Evolutionary conservation across 208 protist genomes (phyloP).

Genomic region (Leishmania tropica): DNA sequence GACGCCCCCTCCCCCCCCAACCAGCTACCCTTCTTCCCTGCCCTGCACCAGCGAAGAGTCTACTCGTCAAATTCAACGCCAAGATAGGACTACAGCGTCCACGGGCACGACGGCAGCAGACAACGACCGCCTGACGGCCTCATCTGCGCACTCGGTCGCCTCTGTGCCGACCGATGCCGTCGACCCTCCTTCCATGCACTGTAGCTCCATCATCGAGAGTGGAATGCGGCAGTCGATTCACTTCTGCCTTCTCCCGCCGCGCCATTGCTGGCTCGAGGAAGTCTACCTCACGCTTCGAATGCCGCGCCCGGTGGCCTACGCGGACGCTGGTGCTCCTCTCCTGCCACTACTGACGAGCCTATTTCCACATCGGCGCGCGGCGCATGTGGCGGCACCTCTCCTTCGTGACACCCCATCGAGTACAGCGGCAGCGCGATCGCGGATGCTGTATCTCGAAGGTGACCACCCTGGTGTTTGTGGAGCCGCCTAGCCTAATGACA

Average conservation of each 20-base stretch:
- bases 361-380: constrained; percentile 2
- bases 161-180: neutral
- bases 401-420: neutral
- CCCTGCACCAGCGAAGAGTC: neutral
- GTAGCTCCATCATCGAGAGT: neutral
- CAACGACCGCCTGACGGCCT: neutral
- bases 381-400: constrained; percentile 20
- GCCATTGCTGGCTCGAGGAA: constrained; percentile 4
- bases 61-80: neutral
- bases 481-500: neutral
- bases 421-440: constrained; percentile 9
- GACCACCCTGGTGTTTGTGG: constrained; percentile 5
- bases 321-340: neutral
- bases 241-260: constrained; percentile 16
- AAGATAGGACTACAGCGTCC: neutral
- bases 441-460: neutral
- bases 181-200: neutral
- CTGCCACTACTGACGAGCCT: constrained; percentile 23
- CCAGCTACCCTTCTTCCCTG: neutral
- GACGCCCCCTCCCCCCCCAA: neutral
- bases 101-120: neutral
- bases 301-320: neutral
- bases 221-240: neutral
- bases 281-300: constrained; percentile 12
- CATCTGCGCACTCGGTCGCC: neutral